Percentiles rank a stretch among this genome's conserved stretches.
These are phyloP conservation scores for Conringia planisiliqua DNA, from an alignment of 345 rosid species.

Conservation along the genomic window DNA sequence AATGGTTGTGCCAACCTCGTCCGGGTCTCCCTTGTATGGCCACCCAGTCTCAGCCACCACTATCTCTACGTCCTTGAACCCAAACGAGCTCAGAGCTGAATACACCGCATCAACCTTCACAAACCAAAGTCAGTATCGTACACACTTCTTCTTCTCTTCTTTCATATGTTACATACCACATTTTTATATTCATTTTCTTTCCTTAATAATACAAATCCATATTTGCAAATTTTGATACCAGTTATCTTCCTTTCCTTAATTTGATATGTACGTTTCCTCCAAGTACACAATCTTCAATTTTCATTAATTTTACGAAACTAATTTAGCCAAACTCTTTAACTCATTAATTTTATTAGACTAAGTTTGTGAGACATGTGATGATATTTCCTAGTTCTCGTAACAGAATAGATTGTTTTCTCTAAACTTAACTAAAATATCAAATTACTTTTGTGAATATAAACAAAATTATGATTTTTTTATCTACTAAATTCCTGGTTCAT, in stretches of 20 bases:
- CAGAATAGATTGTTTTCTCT: too few species aligned
- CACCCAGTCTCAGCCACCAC: constrained; percentile 96
- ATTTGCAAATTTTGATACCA: neutral
- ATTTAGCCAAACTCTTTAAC: neutral
- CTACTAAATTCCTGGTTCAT: neutral
- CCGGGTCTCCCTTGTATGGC: constrained; percentile 84
- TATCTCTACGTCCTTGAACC: constrained; percentile 74
- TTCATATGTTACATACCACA: neutral
- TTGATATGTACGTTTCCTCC: neutral
- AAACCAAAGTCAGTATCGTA: neutral
- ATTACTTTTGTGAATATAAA: too few species aligned
- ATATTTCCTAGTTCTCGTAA: too few species aligned
- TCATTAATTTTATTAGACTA: neutral
- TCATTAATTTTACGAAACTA: neutral
- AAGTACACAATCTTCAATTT: neutral
- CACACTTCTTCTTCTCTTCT: neutral
- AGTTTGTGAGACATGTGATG: too few species aligned
- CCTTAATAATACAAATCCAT: neutral
- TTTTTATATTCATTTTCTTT: neutral
- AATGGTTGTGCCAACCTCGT: constrained; percentile 65
- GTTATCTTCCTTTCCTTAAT: neutral
- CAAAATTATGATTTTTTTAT: too few species aligned
- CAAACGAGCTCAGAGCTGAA: constrained; percentile 63
- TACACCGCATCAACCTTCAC: constrained; percentile 75
- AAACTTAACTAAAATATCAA: too few species aligned